These are phyloP conservation scores for Phytophthora tubulina DNA, from an alignment of 352 stramenopile genomes.

Conservation along the genomic window DNA sequence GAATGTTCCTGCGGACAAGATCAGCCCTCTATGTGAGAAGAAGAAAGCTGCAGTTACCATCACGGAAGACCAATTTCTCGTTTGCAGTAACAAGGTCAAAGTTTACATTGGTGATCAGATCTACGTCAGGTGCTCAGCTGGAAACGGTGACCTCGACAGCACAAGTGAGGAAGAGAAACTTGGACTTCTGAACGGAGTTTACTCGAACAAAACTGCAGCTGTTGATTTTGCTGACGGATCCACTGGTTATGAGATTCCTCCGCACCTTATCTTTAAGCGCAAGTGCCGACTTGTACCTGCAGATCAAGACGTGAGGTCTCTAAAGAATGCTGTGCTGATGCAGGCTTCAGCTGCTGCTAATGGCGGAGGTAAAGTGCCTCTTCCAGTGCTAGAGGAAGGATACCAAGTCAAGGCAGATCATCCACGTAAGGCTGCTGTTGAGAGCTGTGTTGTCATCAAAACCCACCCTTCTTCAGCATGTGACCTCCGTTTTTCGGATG, in stretches of 20 bases:
- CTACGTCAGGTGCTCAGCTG: conserved; percentile 59
- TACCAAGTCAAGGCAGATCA: conserved; percentile 84
- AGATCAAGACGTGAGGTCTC: conserved; percentile 69
- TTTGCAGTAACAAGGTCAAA: conserved; percentile 68
- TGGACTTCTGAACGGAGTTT: conserved; percentile 79
- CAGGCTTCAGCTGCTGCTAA: conserved; percentile 43
- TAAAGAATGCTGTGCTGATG: conserved; percentile 86
- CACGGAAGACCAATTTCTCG: conserved; percentile 77
- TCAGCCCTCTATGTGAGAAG: conserved; percentile 68
- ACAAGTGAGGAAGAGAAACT: conserved; percentile 67
- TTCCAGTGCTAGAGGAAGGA: conserved; percentile 63
- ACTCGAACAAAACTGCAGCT: conserved; percentile 76
- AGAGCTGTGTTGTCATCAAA: conserved; percentile 77
- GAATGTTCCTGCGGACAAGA: conserved; percentile 74
- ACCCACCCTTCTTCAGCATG: conserved; percentile 68
- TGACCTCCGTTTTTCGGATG: conserved; percentile 77
- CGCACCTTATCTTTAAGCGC: conserved; percentile 65
- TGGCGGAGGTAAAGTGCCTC: conserved; percentile 4
- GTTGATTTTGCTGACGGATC: conserved; percentile 83
- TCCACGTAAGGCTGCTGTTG: conserved; percentile 62
- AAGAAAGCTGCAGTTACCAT: conserved; percentile 64
- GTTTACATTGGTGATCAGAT: conserved; percentile 86
- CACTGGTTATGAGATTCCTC: conserved; percentile 73
- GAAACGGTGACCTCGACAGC: conserved; percentile 58
- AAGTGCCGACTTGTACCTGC: conserved; percentile 48